A percentile compares a stretch with the other conserved stretches of the same genome.
phyloP scores from a whole-genome alignment of 1,284 basidiomycete species.

The Pseudomicrostroma phylloplanum region DNA sequence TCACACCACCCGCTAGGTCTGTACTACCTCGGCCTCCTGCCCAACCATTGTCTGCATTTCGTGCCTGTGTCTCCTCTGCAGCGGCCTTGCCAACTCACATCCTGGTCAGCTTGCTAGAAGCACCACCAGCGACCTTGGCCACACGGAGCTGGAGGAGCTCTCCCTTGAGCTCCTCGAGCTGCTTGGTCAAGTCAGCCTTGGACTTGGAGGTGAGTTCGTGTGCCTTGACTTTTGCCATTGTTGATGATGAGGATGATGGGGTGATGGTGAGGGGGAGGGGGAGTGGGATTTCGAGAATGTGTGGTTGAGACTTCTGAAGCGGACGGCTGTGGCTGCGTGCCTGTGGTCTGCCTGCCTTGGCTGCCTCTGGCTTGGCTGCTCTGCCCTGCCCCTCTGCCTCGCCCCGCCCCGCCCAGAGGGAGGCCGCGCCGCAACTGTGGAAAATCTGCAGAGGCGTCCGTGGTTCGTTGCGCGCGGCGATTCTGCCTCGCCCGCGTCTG shows the following conservation, averaged over 20 bases:
- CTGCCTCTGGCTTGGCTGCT: too few species aligned
- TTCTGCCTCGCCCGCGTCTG: too few species aligned
- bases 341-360: too few species aligned
- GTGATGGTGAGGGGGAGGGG: background rate
- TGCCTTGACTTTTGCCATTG: conserved; percentile 68
- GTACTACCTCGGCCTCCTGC: too few species aligned
- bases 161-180: conserved; percentile 87
- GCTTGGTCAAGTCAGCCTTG: conserved; percentile 93
- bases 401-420: too few species aligned
- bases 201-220: conserved; percentile 99
- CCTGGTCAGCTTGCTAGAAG: conserved; percentile 90
- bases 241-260: conserved; percentile 9
- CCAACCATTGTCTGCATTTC: background rate
- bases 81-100: conserved; percentile 63
- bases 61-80: background rate
- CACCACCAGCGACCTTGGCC: conserved; percentile 95
- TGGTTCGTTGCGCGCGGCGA: too few species aligned
- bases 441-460: too few species aligned
- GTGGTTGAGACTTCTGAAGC: too few species aligned
- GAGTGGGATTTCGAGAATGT: background rate
- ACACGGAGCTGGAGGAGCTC: conserved; percentile 87
- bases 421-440: too few species aligned
- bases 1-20: too few species aligned
- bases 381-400: too few species aligned
- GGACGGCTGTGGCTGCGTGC: too few species aligned